phyloP scores from a whole-genome alignment of 257 asterid genomes.

The Solanum sejunctum region DNA sequence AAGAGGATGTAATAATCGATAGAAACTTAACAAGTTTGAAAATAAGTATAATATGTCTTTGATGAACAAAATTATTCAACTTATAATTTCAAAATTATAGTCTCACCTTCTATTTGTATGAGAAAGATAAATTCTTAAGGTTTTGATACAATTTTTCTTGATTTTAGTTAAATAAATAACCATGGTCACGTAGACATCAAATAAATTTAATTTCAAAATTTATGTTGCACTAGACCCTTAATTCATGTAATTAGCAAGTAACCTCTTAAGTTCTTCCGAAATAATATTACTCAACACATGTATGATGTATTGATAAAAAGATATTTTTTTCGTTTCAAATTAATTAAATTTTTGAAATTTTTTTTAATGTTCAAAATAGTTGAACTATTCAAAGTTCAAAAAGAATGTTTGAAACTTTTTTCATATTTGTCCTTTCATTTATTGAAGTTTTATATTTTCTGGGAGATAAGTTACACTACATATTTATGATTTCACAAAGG shows the following conservation, averaged over 20 bases:
- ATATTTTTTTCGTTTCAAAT: too few species aligned
- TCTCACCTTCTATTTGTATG: not conserved
- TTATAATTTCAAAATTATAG: not conserved
- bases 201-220: not conserved
- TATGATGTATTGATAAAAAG: not conserved
- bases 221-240: not conserved
- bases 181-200: not conserved
- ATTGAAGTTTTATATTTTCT: too few species aligned
- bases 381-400: too few species aligned
- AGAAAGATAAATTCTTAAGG: not conserved
- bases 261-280: not conserved
- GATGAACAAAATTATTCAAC: not conserved
- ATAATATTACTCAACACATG: not conserved
- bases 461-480: too few species aligned
- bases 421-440: too few species aligned
- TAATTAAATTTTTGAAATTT: too few species aligned
- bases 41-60: not conserved
- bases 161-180: not conserved
- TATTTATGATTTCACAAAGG: too few species aligned
- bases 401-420: too few species aligned
- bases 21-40: not conserved
- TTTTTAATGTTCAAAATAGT: too few species aligned
- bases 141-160: not conserved
- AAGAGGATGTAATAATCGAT: not conserved
- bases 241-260: not conserved